A percentile compares a stretch with the other conserved stretches of the same genome.
Conservation (phyloP, 805 yeast species). For the Scheffersomyces lignosus region DNA sequence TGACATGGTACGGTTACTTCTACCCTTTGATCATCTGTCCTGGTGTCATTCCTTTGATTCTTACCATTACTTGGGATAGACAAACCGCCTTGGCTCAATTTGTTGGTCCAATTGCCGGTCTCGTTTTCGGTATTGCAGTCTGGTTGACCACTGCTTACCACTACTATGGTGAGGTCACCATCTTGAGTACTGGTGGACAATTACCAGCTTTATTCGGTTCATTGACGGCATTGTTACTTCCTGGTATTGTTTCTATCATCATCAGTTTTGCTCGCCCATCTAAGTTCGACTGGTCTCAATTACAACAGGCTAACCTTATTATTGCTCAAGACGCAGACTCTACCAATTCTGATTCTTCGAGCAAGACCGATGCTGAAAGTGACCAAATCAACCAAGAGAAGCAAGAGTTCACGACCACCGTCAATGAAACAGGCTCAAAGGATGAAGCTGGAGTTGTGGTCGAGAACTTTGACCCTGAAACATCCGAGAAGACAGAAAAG, state of each 20-base stretch:
- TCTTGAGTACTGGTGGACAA: conserved; percentile 27
- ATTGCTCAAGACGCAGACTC: conserved; percentile 1
- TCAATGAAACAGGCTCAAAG: background rate
- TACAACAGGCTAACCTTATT: conserved; percentile 19
- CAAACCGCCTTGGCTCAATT: conserved; percentile 29
- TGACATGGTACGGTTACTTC: conserved; percentile 35
- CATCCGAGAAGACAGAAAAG: too few relatives aligned
- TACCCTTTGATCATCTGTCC: conserved; percentile 37
- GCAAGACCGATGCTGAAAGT: background rate
- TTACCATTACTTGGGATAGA: conserved; percentile 34
- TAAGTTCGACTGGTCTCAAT: conserved; percentile 28
- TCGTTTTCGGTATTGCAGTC: conserved; percentile 25
- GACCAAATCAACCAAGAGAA: background rate
- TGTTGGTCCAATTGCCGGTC: conserved; percentile 31
- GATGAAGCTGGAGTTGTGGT: background rate
- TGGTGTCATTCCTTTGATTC: conserved; percentile 37
- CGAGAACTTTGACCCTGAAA: conserved; percentile 2
- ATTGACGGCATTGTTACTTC: conserved; percentile 31
- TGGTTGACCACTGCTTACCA: conserved; percentile 33
- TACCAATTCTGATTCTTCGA: background rate
- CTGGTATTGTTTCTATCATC: conserved; percentile 15
- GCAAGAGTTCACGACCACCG: background rate
- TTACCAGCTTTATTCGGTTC: conserved; percentile 36
- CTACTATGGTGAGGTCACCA: conserved; percentile 25
- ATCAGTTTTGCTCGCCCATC: conserved; percentile 12